Evolutionary conservation across 805 yeast genomes (phyloP).

Genomic region (Teunomyces pallodes): DNA sequence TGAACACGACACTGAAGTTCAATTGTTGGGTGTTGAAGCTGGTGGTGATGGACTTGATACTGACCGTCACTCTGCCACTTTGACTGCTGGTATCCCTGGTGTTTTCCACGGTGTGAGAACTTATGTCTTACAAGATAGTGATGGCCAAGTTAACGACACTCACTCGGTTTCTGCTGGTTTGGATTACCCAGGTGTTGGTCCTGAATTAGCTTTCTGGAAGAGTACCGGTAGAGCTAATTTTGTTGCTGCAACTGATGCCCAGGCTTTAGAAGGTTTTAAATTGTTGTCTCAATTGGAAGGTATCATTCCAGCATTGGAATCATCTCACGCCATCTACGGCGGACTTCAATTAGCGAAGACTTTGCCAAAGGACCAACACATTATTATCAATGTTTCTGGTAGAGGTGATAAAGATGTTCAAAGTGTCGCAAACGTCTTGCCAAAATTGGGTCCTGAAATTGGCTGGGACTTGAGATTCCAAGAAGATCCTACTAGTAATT

Average conservation of each 20-base stretch:
- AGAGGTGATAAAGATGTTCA: constrained; percentile 99
- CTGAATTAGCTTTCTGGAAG: constrained; percentile 95
- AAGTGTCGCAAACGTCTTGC: constrained; percentile 92
- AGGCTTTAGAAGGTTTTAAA: constrained; percentile 89
- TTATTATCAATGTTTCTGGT: constrained; percentile 90
- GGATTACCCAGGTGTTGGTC: constrained; percentile 99
- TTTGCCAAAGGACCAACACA: constrained; percentile 71
- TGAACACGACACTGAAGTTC: constrained; percentile 74
- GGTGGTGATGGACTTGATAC: constrained; percentile 97
- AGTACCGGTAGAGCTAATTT: constrained; percentile 89
- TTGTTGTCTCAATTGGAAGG: constrained; percentile 91
- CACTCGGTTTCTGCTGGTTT: constrained; percentile 98
- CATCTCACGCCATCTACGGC: constrained; percentile 94
- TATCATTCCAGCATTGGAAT: constrained; percentile 96
- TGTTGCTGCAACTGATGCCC: constrained; percentile 91
- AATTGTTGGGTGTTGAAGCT: constrained; percentile 92
- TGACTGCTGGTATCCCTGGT: constrained; percentile 94
- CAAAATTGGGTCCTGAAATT: constrained; percentile 83
- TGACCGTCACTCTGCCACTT: constrained; percentile 87
- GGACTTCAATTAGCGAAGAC: constrained; percentile 85
- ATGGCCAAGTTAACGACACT: constrained; percentile 97
- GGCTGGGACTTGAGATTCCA: constrained; percentile 96
- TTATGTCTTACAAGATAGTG: constrained; percentile 82
- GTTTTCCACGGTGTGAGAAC: constrained; percentile 98
- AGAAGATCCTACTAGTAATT: constrained; percentile 40